These are phyloP conservation scores for Alternaria postmessia DNA, from an alignment of 2,329 filamentous ascomycete genomes.

Conservation along the genomic window DNA sequence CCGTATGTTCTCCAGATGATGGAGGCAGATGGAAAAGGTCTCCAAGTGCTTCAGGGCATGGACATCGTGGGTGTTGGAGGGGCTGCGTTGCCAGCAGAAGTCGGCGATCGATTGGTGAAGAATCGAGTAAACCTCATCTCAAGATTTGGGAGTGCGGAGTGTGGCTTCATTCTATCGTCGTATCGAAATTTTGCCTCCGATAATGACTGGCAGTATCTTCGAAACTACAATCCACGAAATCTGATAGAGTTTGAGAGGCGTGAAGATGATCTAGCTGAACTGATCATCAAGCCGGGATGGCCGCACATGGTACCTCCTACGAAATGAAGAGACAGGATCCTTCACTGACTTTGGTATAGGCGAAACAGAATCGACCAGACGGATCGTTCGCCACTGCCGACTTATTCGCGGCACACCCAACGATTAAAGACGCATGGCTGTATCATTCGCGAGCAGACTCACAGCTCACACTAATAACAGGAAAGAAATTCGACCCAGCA, in stretches of 20 bases:
- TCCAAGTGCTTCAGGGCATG: constrained; percentile 68
- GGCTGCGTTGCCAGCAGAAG: constrained; percentile 62
- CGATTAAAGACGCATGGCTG: constrained; percentile 64
- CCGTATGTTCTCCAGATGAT: constrained; percentile 91
- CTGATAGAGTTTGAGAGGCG: constrained; percentile 60
- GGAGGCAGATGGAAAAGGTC: constrained; percentile 85
- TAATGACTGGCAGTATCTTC: constrained; percentile 68
- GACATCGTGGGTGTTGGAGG: constrained; percentile 70
- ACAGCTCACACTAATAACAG: constrained; percentile 69
- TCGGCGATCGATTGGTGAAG: constrained; percentile 63
- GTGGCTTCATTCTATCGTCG: constrained; percentile 71
- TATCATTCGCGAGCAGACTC: constrained; percentile 70
- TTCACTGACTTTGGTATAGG: constrained; percentile 32
- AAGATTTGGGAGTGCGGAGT: constrained; percentile 71
- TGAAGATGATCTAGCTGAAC: constrained; percentile 56
- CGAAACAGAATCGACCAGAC: constrained; percentile 65
- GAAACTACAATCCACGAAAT: constrained; percentile 49
- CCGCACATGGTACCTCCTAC: constrained; percentile 58
- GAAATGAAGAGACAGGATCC: neutral
- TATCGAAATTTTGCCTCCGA: constrained; percentile 64
- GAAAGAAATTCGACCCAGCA: constrained; percentile 74
- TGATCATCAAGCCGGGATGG: constrained; percentile 65
- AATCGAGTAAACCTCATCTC: constrained; percentile 66
- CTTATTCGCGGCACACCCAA: constrained; percentile 65
- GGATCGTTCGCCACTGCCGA: constrained; percentile 71